A percentile compares a stretch with the other conserved stretches of the same genome.
phyloP scores from a whole-genome alignment of 345 rosid genomes.

The Lepidium aucheri region DNA sequence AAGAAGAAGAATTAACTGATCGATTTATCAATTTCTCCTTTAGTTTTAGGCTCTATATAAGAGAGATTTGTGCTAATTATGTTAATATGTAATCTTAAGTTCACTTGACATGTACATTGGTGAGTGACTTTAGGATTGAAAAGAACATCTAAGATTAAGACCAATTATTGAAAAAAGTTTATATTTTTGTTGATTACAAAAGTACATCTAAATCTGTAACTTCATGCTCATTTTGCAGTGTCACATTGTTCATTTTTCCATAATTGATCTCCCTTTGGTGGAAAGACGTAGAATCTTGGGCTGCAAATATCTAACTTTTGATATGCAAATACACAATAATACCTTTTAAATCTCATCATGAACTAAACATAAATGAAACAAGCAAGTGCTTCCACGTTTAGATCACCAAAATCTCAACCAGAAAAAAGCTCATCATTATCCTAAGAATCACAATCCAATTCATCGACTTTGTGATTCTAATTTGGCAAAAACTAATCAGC shows the following conservation, averaged over 20 bases:
- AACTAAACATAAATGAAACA: no score
- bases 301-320: slow-evolving; percentile 39
- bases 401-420: background rate
- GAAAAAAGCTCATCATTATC: no score
- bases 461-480: background rate
- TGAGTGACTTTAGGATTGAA: background rate
- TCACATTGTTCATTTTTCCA: slow-evolving; percentile 19
- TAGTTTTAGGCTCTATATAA: background rate
- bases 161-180: background rate
- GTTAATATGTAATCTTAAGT: slow-evolving; percentile 11
- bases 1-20: slow-evolving; percentile 17
- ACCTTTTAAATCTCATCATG: background rate
- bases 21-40: background rate
- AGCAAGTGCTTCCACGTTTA: background rate
- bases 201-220: background rate
- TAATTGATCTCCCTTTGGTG: slow-evolving; percentile 32
- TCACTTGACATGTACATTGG: background rate
- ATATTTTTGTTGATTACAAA: background rate
- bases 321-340: slow-evolving; percentile 34
- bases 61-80: background rate
- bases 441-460: background rate
- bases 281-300: slow-evolving; percentile 37
- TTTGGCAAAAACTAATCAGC: background rate
- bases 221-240: background rate
- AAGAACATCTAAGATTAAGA: background rate